Percentiles rank a stretch among this genome's conserved stretches.
Evolutionary conservation across 768 basidiomycete genomes (phyloP).

Genomic region (Galerina sulciceps): DNA sequence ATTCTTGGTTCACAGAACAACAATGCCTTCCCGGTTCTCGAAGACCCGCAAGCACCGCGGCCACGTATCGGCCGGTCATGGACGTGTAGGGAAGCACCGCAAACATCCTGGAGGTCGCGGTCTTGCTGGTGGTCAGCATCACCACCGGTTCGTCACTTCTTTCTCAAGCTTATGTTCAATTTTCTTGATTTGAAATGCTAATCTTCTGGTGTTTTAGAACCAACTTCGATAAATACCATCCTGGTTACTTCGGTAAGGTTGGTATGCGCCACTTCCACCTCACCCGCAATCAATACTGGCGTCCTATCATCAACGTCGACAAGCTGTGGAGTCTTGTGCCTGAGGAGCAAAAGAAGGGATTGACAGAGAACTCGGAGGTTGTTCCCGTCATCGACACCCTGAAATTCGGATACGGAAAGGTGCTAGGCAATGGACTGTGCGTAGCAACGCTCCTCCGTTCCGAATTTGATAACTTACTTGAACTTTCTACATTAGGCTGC

Average conservation of each 20-base stretch:
- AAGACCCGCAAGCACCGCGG: constrained; percentile 99
- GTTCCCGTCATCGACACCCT: constrained; percentile 96
- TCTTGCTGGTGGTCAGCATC: constrained; percentile 99
- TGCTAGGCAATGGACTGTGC: constrained; percentile 92
- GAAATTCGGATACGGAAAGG: constrained; percentile 85
- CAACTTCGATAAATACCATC: constrained; percentile 99
- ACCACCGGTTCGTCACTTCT: constrained; percentile 82
- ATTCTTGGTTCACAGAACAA: constrained; percentile 35
- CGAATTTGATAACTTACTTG: not conserved
- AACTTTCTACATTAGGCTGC: constrained; percentile 54
- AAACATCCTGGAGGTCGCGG: constrained; percentile 99
- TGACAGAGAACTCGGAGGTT: constrained; percentile 75
- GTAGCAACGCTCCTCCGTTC: constrained; percentile 31
- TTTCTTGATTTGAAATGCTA: not conserved
- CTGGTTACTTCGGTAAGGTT: constrained; percentile 99
- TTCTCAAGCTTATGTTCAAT: not conserved
- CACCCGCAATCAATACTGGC: constrained; percentile 89
- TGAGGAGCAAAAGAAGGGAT: constrained; percentile 76
- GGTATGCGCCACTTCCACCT: constrained; percentile 99
- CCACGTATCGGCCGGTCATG: constrained; percentile 99
- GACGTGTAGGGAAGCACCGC: constrained; percentile 99
- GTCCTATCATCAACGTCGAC: constrained; percentile 98
- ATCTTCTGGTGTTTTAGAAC: constrained; percentile 51
- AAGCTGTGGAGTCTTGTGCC: constrained; percentile 94
- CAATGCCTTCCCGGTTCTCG: constrained; percentile 93